Evolutionary conservation across 306 rosid genomes (phyloP), one percentile per base, ranked within the genome.

Genomic region (Benincasa hispida): DNA sequence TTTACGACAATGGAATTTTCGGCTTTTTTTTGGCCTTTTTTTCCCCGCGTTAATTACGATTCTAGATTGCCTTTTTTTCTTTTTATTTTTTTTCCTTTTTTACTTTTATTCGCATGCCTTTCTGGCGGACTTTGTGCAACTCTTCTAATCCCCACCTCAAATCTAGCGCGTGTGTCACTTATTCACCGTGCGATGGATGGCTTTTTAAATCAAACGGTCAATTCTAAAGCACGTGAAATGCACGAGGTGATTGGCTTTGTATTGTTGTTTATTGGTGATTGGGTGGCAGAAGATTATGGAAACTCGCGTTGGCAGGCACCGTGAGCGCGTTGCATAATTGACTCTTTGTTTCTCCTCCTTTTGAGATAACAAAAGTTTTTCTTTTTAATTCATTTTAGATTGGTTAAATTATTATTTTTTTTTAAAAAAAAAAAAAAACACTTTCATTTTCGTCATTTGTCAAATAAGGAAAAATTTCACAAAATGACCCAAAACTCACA

Each of bases 231-330:
- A 10, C 53, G 75, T 69, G 57, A 6, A 15, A 0, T 3, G 15
- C n/a, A 50, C 6, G 6, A 13, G 9, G 10, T 24, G 15, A n/a
- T 13, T 2, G 21, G 0, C 24, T 13, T 6, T 66, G 47, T 21
- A 2, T 5, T 21, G 10, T 41, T 66, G 17, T 66, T 66, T 11
- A 21, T 39, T 41, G 8, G 39, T 45, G 57, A 69, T 69, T 67
- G 54, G 54, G 74, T 67, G 74, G n/a, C 74, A 41, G 54, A 67
- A 45, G 5, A 66, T 45, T 48, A 69, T 69, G 75, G 75, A 69
- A 69, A 22, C 24, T 69, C 75, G 75, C 75, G 75, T 45, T 69
- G 75, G 75, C 56, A 24, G 75, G 24, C 37, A 69, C 55, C 56
- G 15, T 69, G 39, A 24, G 75, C 75, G 75, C 75, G 24, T 69